Base-by-base conservation (phyloP, 192 early-diverging fungal genomes). In the Backusella tuberculispora region DNA sequence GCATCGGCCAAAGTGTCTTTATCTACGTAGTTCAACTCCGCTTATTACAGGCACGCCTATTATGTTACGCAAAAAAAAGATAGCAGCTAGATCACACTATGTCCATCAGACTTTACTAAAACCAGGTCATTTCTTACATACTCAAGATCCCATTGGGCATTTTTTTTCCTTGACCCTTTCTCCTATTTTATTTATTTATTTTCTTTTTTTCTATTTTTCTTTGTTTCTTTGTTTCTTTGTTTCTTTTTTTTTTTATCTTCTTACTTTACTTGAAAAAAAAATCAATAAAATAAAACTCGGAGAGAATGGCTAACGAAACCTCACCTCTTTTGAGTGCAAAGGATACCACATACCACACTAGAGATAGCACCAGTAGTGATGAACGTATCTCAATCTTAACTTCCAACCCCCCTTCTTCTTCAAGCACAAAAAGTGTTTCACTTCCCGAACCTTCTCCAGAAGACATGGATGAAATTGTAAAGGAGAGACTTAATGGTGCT, bases 401-500 rank as follows among this genome's bases (percentile, higher is more conserved):
- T 45, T 66, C 63, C n/a, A 64, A 38, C n/a, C 15, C 63, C 10
- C 21, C 60, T 12, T 43, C 63, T 14, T 4, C 26, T 42, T 43
- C 66, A 21, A 42, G 66, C 21, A 60, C 13, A 19, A 60, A 60
- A n/a, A 26, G 53, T n/a, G 53, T 19, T 60, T 19, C 10, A 26
- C 9, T 12, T 60, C 41, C 38, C 13, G 19, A 38, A 44, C 10
- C 73, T n/a, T 17, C 24, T 15, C 34, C 65, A 15, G 44, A 41
- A 37, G 37, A 37, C 3, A 34, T 68, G 10, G 66, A 65, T 45
- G 74, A 75, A 15, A 66, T 77, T 38, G 56, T 77, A 19, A 60
- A 38, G 3, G 45, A 37, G 26, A 41, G 76, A 40, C n/a, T 77
- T 1, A 72, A 72, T 41, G 76, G 76, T 12, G 70, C 64, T 40